Evolutionary conservation across 768 basidiomycete species (phyloP), one percentile per base, ranked within the genome.

Genomic region (Cystoderma amianthinum): DNA sequence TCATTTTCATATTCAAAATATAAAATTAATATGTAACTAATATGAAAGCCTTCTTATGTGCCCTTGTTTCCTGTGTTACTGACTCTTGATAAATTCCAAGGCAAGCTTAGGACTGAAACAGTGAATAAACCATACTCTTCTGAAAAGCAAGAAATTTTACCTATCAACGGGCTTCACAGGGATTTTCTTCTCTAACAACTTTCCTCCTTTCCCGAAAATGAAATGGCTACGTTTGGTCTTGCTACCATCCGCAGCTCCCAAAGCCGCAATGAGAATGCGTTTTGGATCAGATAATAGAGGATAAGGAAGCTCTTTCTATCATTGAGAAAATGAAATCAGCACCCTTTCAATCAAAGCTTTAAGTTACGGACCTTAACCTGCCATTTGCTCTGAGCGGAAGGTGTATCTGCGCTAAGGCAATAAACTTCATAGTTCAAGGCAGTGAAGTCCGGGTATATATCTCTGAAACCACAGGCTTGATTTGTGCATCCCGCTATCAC

Each of bases 191-290:
- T 94, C 84, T 3, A 95, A 62, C 32, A 98, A 69, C 59, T 89
- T 89, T 1, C 93, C 94, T 4, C 90, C 92, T 59, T 88, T 86
- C 50, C 80, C 87, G 51, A 97, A 95, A 50, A 97, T 78, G 61
- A 95, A 96, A 60, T 95, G 92, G 48, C 88, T 92, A 11, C 94
- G 79, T 65, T 88, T 89, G 39, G 89, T 90, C 67, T 79, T 87
- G 24, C 82, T 86, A 6, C 82, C 81, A 24, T 76, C 77, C 0
- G 74, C 82, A 11, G 89, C 89, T 12, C 93, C 94, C 19, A 98
- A 72, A 2, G 80, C 85, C 23, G 73, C 71, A 49, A 97, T 88
- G 21, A 97, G 69, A 17, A 69, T 58, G 36, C 82, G 78, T 57
- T 91, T 79, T n/a, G 84, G 89, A 58, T 98, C 94, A 4, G 89